Evolutionary conservation across 306 rosid genomes (phyloP).

Genomic region (Delonix regia): DNA sequence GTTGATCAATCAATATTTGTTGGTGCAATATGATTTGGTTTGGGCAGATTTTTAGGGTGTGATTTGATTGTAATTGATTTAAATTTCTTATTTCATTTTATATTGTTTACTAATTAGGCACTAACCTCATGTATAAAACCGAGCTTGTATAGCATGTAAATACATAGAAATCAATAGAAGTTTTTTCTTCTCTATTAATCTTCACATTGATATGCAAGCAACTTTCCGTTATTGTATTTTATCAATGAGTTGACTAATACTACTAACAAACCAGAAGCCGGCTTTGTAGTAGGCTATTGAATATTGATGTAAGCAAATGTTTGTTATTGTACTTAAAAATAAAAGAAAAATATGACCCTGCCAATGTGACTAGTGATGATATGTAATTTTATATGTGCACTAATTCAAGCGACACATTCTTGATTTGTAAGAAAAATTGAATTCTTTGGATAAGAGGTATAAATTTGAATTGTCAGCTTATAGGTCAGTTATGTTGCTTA

Average conservation of each 20-base stretch:
- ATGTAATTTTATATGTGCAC: constrained; percentile 9
- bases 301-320: constrained; percentile 22
- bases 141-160: too few relatives aligned
- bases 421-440: constrained; percentile 30
- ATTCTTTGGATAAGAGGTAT: constrained; percentile 28
- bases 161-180: too few relatives aligned
- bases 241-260: constrained; percentile 11
- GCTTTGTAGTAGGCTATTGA: constrained; percentile 13
- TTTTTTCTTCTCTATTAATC: too few relatives aligned
- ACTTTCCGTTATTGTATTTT: constrained; percentile 14
- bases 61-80: too few relatives aligned
- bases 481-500: constrained; percentile 24
- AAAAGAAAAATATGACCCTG: neutral
- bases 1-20: too few relatives aligned
- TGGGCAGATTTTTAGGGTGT: too few relatives aligned
- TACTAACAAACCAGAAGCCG: neutral
- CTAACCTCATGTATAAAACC: too few relatives aligned
- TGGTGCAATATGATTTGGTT: too few relatives aligned
- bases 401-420: neutral
- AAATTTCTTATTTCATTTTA: too few relatives aligned
- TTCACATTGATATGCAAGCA: constrained; percentile 29
- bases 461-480: constrained; percentile 17
- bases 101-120: too few relatives aligned
- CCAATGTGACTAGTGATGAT: neutral
- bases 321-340: constrained; percentile 17